Base-by-base conservation (phyloP, 2,329 filamentous ascomycete genomes). In the Botrytis tulipae region DNA sequence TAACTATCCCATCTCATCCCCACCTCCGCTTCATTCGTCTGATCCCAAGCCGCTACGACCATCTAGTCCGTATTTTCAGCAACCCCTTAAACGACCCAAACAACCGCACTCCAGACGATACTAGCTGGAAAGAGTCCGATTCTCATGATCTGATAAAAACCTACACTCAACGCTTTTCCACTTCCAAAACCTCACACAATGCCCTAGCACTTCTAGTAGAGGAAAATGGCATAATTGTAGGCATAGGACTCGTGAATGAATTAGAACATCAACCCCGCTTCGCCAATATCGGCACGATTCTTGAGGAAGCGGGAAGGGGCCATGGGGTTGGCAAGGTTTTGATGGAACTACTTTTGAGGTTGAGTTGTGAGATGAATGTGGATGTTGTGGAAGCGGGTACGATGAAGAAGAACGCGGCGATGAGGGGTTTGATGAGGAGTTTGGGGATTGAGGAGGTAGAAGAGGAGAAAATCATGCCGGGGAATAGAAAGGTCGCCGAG, bases 361-460 rank as follows among this genome's bases (percentile, higher is more conserved):
- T 76, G 72, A 73, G 75, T 63, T 73, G 75, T 69, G 76, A 77
- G 46, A 32, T 75, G 42, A 65, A 74, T 54, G 70, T 73, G 9
- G 67, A 72, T 67, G 40, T 69, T 59, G 46, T 76, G 18, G 44
- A 72, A 29, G 75, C 65, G 20, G 75, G 72, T 22, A 76, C 76
- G 12, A 73, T 75, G 74, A 76, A 71, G 73, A 22, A n/a, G 9
- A 76, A 77, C 71, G 48, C 3, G 42, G 46, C 65, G 29, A 77
- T 77, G 76, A 73, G 75, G 44, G 70, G 61, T 8, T n/a, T 76
- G 60, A 73, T 74, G 63, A 70, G n/a, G 67, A 73, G 70, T n/a
- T 40, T 76, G 18, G 75, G 75, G 4, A 65, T 72, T 51, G 65
- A n/a, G 59, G 74, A 73, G 69, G 71, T 59, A 44, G 75, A 76